phyloP scores from a whole-genome alignment of 2,329 filamentous ascomycete genomes.

The Talaromyces sp. region DNA sequence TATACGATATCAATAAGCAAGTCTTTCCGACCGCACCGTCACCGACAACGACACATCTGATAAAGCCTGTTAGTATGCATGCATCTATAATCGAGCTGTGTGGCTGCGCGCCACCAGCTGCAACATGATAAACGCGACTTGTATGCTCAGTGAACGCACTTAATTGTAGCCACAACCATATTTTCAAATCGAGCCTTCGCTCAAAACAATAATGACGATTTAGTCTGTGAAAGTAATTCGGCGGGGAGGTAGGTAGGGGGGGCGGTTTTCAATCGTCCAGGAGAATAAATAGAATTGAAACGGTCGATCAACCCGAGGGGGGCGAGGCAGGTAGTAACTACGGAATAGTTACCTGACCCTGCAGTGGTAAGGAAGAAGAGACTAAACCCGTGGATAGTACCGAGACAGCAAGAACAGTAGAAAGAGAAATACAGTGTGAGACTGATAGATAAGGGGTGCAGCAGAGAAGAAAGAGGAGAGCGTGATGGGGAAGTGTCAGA shows the following conservation, averaged over 20 bases:
- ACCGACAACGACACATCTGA: constrained; percentile 95
- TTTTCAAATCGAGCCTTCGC: constrained; percentile 15
- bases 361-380: not conserved
- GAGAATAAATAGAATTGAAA: not conserved
- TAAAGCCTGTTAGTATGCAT: constrained; percentile 13
- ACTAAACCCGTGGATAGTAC: not conserved
- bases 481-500: not conserved
- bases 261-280: not conserved
- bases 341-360: not conserved
- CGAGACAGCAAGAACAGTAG: not conserved
- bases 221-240: not conserved
- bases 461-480: not conserved
- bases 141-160: constrained; percentile 44
- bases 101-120: not conserved
- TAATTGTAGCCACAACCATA: constrained; percentile 63
- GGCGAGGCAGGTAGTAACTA: not conserved
- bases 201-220: not conserved
- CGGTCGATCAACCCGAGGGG: constrained; percentile 5
- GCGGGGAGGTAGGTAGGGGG: not conserved
- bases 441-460: constrained; percentile 1
- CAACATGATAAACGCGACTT: not conserved
- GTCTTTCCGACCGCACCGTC: constrained; percentile 99
- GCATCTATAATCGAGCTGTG: not conserved
- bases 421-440: not conserved
- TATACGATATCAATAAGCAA: constrained; percentile 97